Base-by-base conservation (phyloP, 441 rosid species). In the Rhodomyrtus psidioides region DNA sequence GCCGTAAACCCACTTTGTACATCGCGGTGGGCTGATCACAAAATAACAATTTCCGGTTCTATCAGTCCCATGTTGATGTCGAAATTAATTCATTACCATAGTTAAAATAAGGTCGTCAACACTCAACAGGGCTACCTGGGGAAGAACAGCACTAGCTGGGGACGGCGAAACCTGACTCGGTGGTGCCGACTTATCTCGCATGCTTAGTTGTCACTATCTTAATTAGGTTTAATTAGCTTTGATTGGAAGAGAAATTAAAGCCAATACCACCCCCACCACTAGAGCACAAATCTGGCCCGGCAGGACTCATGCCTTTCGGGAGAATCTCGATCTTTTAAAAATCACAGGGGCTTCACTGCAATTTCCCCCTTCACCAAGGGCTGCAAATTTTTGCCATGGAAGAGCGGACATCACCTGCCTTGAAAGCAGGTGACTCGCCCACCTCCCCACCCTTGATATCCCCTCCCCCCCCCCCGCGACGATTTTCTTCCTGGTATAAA, bases 21-120 rank as follows among this genome's bases (percentile, higher is more conserved):
- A 70, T 39, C 0, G 4, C 0, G 12, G 1, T 5, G 5, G 12
- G 16, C 2, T 39, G 2, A 6, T 10, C 2, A 10, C 1, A 0
- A 70, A 0, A 21, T 39, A 34, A 19, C 14, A 70, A 21, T 70
- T 70, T 12, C 15, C 14, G 4, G 1, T 51, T 51, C 53, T 51
- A 51, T 51, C 53, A 3, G 2, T 12, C 5, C 46, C 16, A 12
- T 12, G 7, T 26, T 5, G 16, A 57, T 26, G 7, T 1, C 28
- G 12, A 57, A 26, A 10, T 24, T 2, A n/a, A 12, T 12, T 15
- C 9, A 9, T 19, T 9, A 19, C 13, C 13, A 4, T 4, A 56
- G n/a, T 23, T 23, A 56, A 24, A 23, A 23, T 24, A 24, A 24
- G 59, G 59, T 56, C 6, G 6, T 56, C n/a, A n/a, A n/a, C n/a